Percentiles rank a stretch among this genome's conserved stretches.
phyloP scores from a whole-genome alignment of 2,329 filamentous ascomycete genomes.

The Penicillium decumbens region DNA sequence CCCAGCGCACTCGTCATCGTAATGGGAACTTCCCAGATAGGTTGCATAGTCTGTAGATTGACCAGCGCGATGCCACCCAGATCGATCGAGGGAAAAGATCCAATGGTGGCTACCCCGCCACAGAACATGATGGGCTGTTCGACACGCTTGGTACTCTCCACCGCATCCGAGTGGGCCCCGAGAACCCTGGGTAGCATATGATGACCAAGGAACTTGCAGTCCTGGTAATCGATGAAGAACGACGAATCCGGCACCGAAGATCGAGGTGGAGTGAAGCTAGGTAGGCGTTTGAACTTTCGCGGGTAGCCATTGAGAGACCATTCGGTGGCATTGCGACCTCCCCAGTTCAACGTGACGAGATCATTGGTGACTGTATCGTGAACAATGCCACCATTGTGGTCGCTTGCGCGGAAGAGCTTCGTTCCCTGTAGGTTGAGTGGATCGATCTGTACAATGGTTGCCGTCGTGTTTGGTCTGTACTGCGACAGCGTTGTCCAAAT shows the following conservation, averaged over 20 bases:
- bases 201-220: constrained; percentile 50
- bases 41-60: constrained; percentile 44
- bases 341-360: constrained; percentile 47
- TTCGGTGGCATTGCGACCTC: constrained; percentile 38
- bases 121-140: constrained; percentile 46
- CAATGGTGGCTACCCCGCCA: constrained; percentile 43
- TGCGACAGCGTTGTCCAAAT: constrained; percentile 48
- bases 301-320: constrained; percentile 36
- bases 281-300: constrained; percentile 12
- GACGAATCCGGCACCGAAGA: constrained; percentile 37
- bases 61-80: constrained; percentile 49
- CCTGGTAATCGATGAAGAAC: constrained; percentile 50
- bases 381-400: constrained; percentile 48
- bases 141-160: neutral
- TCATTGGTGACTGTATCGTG: constrained; percentile 37
- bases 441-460: constrained; percentile 40
- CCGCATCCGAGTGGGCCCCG: neutral
- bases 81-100: constrained; percentile 20
- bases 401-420: constrained; percentile 35
- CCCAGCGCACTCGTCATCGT: constrained; percentile 40
- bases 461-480: constrained; percentile 48
- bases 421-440: constrained; percentile 37
- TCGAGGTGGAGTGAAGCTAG: constrained; percentile 23
- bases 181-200: constrained; percentile 31
- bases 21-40: constrained; percentile 47